These are phyloP conservation scores for Neofusicoccum kwambonambiense DNA, from an alignment of 2,329 filamentous ascomycete species.

Conservation along the genomic window DNA sequence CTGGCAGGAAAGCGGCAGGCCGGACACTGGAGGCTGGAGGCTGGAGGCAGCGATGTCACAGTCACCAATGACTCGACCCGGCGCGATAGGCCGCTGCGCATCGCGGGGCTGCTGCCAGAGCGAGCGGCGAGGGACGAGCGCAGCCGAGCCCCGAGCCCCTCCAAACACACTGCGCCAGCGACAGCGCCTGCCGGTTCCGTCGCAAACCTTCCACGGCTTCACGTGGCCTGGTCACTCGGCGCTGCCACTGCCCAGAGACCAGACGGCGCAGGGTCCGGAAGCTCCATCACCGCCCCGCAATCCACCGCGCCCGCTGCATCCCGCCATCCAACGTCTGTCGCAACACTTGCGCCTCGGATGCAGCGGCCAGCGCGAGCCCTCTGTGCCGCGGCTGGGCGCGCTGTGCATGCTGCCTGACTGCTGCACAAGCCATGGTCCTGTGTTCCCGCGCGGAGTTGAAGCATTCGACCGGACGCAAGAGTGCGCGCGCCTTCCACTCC, in stretches of 20 bases:
- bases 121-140: not conserved
- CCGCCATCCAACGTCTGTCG: too few relatives aligned
- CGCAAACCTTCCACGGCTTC: not conserved
- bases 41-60: constrained; percentile 10
- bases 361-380: too few relatives aligned
- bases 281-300: not conserved
- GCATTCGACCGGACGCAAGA: too few relatives aligned
- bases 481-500: too few relatives aligned
- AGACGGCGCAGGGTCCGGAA: not conserved
- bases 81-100: not conserved
- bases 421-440: too few relatives aligned
- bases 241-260: too few relatives aligned
- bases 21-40: too few relatives aligned
- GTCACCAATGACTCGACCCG: not conserved
- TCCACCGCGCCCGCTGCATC: not conserved
- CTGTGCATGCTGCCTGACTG: too few relatives aligned
- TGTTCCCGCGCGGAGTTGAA: too few relatives aligned
- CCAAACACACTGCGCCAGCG: not conserved
- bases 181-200: not conserved
- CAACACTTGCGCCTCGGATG: too few relatives aligned
- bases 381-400: too few relatives aligned
- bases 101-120: not conserved
- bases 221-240: not conserved
- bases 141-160: not conserved
- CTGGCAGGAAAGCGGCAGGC: not conserved